phyloP scores from a whole-genome alignment of 768 basidiomycete species.

The Tylopilus balloui region DNA sequence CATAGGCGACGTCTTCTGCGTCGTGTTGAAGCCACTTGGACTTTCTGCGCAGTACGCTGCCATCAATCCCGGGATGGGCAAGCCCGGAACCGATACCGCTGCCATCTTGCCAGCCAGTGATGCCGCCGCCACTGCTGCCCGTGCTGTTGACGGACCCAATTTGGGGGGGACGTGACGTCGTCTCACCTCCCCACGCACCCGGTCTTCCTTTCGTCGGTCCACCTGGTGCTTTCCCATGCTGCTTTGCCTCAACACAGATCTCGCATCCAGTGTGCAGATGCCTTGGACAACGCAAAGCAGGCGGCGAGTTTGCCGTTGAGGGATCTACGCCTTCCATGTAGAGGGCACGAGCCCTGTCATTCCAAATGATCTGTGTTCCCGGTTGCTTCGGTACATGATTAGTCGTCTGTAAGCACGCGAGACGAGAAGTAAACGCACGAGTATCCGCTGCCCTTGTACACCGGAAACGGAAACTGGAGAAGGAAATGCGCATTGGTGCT shows the following conservation, averaged over 20 bases:
- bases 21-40: constrained; percentile 27
- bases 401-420: not conserved
- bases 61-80: constrained; percentile 48
- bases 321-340: constrained; percentile 63
- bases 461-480: constrained; percentile 3
- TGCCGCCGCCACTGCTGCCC: constrained; percentile 40
- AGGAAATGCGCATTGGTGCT: constrained; percentile 5
- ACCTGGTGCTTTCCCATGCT: constrained; percentile 23
- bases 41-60: constrained; percentile 56
- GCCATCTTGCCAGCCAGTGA: constrained; percentile 73
- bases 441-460: constrained; percentile 7
- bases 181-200: constrained; percentile 27
- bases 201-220: constrained; percentile 22
- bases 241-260: constrained; percentile 68
- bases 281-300: constrained; percentile 62
- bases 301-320: constrained; percentile 56
- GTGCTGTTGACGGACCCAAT: constrained; percentile 20
- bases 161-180: constrained; percentile 19
- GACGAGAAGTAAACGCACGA: constrained; percentile 10
- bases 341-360: constrained; percentile 42
- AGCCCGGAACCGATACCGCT: constrained; percentile 71
- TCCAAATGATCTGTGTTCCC: constrained; percentile 26
- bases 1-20: constrained; percentile 21
- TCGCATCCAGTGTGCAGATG: constrained; percentile 72
- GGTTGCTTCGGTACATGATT: constrained; percentile 5